Evolutionary conservation across 2,329 filamentous ascomycete genomes (phyloP), one percentile per base, ranked within the genome.

Genomic region (Diaporthe citri): DNA sequence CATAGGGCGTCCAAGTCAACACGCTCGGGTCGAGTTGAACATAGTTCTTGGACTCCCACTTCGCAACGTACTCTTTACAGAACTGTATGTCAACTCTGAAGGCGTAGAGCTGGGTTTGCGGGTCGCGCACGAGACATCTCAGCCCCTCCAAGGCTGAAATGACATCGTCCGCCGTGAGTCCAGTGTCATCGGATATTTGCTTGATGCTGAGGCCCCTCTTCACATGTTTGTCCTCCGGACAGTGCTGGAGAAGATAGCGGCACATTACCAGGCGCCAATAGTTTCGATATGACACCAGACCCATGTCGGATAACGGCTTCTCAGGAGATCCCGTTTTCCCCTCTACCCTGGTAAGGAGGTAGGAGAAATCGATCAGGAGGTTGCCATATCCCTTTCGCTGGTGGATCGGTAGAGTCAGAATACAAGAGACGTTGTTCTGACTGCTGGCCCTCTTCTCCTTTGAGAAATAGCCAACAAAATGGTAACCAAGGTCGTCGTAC

Each of bases 401-500:
- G 82, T 98, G 97, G 72, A 98, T 98, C 0, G 97, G 97, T 52
- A 99, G 87, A 5, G 97, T 98, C 64, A 99, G 87, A 79, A 99
- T 99, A 84, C 97, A 99, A 12, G 95, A 98, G 64, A 99, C 97
- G 78, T 99, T 99, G 84, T 99, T 98, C 79, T 96, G 93, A 76
- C 95, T 97, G 83, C 95, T 96, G 2, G 95, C 93, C 57, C 97
- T 90, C 85, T 99, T 99, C 85, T 99, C 97, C 83, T 99, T 99
- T 69, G 97, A 98, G 80, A 99, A 99, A 82, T 99, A 99, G n/a
- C 97, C 97, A 36, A 98, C 96, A 79, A 99, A 97, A 82, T 98
- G 97, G 81, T 97, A 98, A 25, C 96, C 96, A 25, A 93, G 90
- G 73, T 97, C 93, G 80, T 98, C 94, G 79, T 96, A 96, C 80